A percentile compares a stretch with the other conserved stretches of the same genome.
These are phyloP conservation scores for Exophiala spinifera DNA, from an alignment of 2,329 filamentous ascomycete genomes.

Conservation along the genomic window DNA sequence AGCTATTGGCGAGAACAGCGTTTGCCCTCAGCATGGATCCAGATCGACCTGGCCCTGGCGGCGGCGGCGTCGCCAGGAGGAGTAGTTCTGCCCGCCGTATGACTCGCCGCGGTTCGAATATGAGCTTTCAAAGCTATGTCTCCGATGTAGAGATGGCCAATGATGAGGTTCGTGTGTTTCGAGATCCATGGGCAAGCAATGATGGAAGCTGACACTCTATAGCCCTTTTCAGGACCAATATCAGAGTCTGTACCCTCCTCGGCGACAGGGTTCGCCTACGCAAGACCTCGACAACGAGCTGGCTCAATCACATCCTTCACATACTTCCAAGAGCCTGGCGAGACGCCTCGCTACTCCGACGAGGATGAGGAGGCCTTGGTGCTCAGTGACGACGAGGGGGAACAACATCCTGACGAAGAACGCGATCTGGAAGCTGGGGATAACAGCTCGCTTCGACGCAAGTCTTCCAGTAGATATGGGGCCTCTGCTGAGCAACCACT, in stretches of 20 bases:
- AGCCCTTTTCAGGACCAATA: constrained; percentile 85
- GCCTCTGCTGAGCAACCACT: constrained; percentile 56
- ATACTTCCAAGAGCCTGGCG: constrained; percentile 74
- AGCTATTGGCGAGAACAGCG: not conserved
- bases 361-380: constrained; percentile 47
- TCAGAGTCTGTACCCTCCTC: constrained; percentile 96
- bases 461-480: constrained; percentile 38
- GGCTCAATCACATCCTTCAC: constrained; percentile 87
- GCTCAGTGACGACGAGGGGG: constrained; percentile 44
- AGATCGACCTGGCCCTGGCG: not conserved
- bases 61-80: not conserved
- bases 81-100: not conserved
- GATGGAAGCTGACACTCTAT: constrained; percentile 12
- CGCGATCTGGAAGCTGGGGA: constrained; percentile 37
- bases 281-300: constrained; percentile 62
- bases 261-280: constrained; percentile 85
- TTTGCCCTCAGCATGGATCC: not conserved
- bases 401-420: constrained; percentile 41
- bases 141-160: constrained; percentile 99
- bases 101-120: not conserved
- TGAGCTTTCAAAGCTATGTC: constrained; percentile 64
- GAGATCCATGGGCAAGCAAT: not conserved
- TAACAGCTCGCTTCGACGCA: constrained; percentile 35
- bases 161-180: constrained; percentile 65
- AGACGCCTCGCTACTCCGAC: constrained; percentile 51